Evolutionary conservation across 495 filamentous ascomycete genomes (phyloP), one percentile per base, ranked within the genome.

Genomic region (Xylaria venustula): DNA sequence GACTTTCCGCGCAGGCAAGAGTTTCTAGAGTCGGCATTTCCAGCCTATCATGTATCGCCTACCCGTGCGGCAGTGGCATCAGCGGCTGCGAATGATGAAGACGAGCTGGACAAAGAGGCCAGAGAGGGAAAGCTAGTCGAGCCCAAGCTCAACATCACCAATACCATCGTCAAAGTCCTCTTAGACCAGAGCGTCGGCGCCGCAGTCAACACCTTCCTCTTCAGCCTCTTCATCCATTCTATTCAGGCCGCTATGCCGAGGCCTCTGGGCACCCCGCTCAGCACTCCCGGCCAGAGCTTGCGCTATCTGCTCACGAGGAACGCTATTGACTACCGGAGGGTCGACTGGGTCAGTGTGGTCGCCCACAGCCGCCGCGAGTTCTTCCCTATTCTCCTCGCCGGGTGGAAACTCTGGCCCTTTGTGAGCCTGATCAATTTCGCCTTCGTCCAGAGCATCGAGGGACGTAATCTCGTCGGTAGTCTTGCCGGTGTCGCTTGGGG

Each of bases 401-500:
- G 91, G 1, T 84, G 88, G 68, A 91, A 88, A 72, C 82, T 96
- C 40, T 93, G 94, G 85, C 94, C 94, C 2, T 48, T 87, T n/a
- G 89, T 97, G 7, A 90, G 88, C 51, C 47, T 89, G 22, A 66
- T 94, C 20, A 90, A 92, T 72, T 97, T 90, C 71, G 85, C 87
- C 0, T 81, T 95, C 46, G 79, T 98, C 22, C 74, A 72, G 68
- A 91, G 87, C 5, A 85, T 94, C 14, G 84, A 94, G 65, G 79
- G 81, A 34, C 78, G 93, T 61, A 87, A 90, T 46, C 77, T 97
- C 26, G 85, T 93, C 72, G 92, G 88, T 0, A 87, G 87, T 70
- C 72, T 90, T 53, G 90, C 92, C 26, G 92, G 93, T 2, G 68
- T 98, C 45, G 86, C 80, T 22, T 98, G 94, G 94, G 90, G 90